These are phyloP conservation scores for Pelomyxa schiedti DNA, from an alignment of 78 protist genomes.

Conservation along the genomic window DNA sequence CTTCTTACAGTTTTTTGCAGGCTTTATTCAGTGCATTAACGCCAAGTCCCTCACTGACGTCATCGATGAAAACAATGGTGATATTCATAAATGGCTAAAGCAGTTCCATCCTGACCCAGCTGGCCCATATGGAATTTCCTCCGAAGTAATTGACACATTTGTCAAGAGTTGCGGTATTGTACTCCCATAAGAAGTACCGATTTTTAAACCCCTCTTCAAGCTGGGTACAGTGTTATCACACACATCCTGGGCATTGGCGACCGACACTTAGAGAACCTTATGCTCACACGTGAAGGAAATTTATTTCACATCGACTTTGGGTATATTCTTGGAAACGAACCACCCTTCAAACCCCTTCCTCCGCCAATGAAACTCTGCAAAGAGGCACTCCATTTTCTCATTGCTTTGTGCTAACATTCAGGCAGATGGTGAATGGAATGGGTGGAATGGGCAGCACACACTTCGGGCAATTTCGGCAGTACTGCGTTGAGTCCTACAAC, in stretches of 20 bases:
- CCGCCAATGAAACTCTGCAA: conserved; percentile 85
- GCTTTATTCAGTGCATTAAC: conserved; percentile 13
- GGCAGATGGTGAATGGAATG: conserved; percentile 94
- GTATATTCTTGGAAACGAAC: conserved; percentile 88
- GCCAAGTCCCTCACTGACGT: conserved; percentile 42
- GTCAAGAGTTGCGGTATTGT: conserved; percentile 27
- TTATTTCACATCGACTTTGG: conserved; percentile 96
- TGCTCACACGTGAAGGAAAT: conserved; percentile 65
- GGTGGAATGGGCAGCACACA: conserved; percentile 74
- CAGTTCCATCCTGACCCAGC: conserved; percentile 41
- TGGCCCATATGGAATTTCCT: conserved; percentile 55
- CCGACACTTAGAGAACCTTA: conserved; percentile 85
- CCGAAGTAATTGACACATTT: conserved; percentile 63
- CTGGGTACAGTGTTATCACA: conserved; percentile 94
- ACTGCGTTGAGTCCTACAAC: conserved; percentile 81
- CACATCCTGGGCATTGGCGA: conserved; percentile 92
- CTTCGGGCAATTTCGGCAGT: conserved; percentile 53
- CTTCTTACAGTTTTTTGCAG: not conserved
- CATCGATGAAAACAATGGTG: conserved; percentile 49
- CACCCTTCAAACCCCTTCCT: conserved; percentile 88
- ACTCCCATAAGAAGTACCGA: not conserved
- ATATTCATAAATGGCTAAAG: conserved; percentile 50
- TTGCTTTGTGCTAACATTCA: not conserved
- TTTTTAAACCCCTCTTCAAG: conserved; percentile 13
- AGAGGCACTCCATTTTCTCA: not conserved